Evolutionary conservation across 2,329 filamentous ascomycete genomes (phyloP), one percentile per base, ranked within the genome.

Genomic region (Metarhizium humberi): DNA sequence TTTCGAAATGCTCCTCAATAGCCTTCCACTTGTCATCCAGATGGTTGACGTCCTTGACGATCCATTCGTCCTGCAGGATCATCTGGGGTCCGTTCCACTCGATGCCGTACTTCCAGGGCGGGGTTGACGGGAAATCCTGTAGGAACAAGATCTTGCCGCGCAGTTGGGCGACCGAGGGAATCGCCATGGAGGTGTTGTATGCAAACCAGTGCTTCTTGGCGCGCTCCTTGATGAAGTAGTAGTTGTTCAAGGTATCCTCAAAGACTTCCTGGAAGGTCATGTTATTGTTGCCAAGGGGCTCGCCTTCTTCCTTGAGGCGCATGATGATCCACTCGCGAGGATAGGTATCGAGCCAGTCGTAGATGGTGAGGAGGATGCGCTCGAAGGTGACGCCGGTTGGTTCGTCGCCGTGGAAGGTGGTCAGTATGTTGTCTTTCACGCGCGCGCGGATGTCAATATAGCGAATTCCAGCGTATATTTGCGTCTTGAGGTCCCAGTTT

Each of bases 401-500:
- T 42, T 69, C 69, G 55, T 67, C 61, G 55, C 66, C 74, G 63
- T 80, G 78, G 62, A 77, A 79, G 57, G 80, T 73, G 49, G 70
- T 69, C 55, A 80, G 70, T 34, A 68, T 62, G 59, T 73, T 63
- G 57, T 75, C 68, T 61, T 68, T 62, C 58, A 78, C 60, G 51
- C 76, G 67, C 51, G 73, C 71, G 52, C 78, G 69, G 60, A 79
- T 73, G 60, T 80, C 76, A 53, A 78, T 67, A 70, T 79, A 76
- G 34, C 76, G 72, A 64, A 79, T 60, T 8, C 78, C 78, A 2
- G 73, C 71, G 38, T 62, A 54, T 46, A 80, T 71, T 64, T 80
- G 78, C 16, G 66, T 67, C 14, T 57, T 60, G 25, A 80, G 68
- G 59, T 71, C 70, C 59, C 69, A 69, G 61, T 77, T 78, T 65